Evolutionary conservation across 2,329 filamentous ascomycete species (phyloP).

Genomic region (Xenoacremonium recifei): DNA sequence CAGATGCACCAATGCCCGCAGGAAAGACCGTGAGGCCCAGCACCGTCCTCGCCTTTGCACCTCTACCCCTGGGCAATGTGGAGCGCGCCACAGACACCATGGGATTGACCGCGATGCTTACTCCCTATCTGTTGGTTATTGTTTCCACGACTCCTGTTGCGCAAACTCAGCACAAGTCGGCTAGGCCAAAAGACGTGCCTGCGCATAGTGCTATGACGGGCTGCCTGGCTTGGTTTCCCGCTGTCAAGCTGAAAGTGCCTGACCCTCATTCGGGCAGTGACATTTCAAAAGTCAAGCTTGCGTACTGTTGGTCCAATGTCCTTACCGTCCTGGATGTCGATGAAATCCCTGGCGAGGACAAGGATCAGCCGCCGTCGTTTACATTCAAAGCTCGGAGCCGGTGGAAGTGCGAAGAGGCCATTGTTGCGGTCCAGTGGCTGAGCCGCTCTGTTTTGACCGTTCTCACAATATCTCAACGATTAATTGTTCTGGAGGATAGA

Average conservation of each 20-base stretch:
- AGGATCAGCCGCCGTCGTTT: slow-evolving; percentile 74
- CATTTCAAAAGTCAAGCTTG: slow-evolving; percentile 80
- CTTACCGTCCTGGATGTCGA: slow-evolving; percentile 89
- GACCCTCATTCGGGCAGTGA: slow-evolving; percentile 66
- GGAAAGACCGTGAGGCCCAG: slow-evolving; percentile 81
- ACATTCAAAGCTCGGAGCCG: slow-evolving; percentile 80
- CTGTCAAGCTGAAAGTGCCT: slow-evolving; percentile 82
- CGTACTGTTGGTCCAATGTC: slow-evolving; percentile 99
- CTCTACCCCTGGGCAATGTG: slow-evolving; percentile 89
- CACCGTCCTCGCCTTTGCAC: slow-evolving; percentile 88
- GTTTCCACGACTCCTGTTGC: slow-evolving; percentile 96
- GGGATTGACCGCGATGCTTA: slow-evolving; percentile 91
- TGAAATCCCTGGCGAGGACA: slow-evolving; percentile 65
- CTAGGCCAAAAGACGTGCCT: slow-evolving; percentile 84
- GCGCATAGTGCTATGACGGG: slow-evolving; percentile 91
- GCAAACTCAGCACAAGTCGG: slow-evolving; percentile 92
- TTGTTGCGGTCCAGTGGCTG: slow-evolving; percentile 95
- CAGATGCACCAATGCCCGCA: slow-evolving; percentile 60
- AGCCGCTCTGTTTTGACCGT: slow-evolving; percentile 89
- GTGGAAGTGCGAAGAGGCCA: slow-evolving; percentile 92
- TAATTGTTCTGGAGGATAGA: slow-evolving; percentile 89
- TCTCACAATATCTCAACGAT: slow-evolving; percentile 87
- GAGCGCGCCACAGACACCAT: slow-evolving; percentile 84
- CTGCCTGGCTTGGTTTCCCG: slow-evolving; percentile 95
- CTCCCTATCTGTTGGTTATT: slow-evolving; percentile 91